Conservation (phyloP, 176 grass and related monocot species). For the Musa schizocarpa region DNA sequence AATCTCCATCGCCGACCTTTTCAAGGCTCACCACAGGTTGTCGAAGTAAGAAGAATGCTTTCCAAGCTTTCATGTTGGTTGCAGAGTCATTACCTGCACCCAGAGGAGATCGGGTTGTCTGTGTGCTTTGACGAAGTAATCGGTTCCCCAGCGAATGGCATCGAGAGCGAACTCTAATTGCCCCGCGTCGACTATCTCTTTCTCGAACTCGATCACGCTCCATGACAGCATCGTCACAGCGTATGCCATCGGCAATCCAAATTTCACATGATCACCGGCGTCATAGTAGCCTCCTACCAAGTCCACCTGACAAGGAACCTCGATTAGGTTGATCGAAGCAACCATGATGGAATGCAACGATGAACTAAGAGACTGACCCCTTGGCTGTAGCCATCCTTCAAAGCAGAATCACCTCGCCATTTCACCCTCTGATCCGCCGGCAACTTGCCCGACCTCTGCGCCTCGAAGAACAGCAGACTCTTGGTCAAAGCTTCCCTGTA, state of each 20-base stretch:
- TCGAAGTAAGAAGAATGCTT: too few species aligned
- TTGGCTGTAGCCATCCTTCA: slow-evolving; percentile 48
- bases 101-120: slow-evolving; percentile 58
- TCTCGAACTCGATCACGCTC: slow-evolving; percentile 52
- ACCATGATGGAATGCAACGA: background rate
- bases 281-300: slow-evolving; percentile 11
- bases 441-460: slow-evolving; percentile 80
- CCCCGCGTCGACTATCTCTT: slow-evolving; percentile 56
- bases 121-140: slow-evolving; percentile 90
- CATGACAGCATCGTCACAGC: background rate
- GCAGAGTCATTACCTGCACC: slow-evolving; percentile 40
- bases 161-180: slow-evolving; percentile 52
- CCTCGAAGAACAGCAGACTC: slow-evolving; percentile 81
- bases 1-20: slow-evolving; percentile 90
- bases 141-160: slow-evolving; percentile 72
- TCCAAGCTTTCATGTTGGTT: too few species aligned
- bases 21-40: too few species aligned
- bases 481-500: slow-evolving; percentile 73
- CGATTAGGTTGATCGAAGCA: background rate
- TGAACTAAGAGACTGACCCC: background rate
- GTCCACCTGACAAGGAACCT: background rate
- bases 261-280: slow-evolving; percentile 18
- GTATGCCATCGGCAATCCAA: slow-evolving; percentile 15
- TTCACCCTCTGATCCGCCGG: slow-evolving; percentile 47
- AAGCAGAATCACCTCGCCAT: slow-evolving; percentile 80